Conservation (phyloP, 2,329 filamentous ascomycete species). For the Curvularia sp. region DNA sequence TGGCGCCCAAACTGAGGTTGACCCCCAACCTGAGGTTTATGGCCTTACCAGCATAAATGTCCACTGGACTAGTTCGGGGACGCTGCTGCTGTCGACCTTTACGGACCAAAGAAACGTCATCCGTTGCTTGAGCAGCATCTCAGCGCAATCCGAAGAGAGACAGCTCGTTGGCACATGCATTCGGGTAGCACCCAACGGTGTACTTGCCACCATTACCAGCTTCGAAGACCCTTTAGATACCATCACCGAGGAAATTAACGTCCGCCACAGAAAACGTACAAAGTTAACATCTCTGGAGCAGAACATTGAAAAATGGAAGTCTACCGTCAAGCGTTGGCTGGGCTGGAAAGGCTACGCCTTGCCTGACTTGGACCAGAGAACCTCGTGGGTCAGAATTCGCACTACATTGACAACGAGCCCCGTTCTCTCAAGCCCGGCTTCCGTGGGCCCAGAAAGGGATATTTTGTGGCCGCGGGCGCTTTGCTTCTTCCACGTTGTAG, state of each 20-base stretch:
- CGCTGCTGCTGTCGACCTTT: constrained; percentile 42
- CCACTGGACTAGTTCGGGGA: constrained; percentile 47
- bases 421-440: constrained; percentile 22
- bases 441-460: constrained; percentile 31
- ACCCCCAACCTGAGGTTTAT: constrained; percentile 14
- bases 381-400: constrained; percentile 45
- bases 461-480: constrained; percentile 49
- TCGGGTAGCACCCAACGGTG: constrained; percentile 47
- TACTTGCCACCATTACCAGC: constrained; percentile 40
- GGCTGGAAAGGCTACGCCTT: constrained; percentile 46
- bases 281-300: constrained; percentile 38
- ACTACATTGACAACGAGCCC: constrained; percentile 23
- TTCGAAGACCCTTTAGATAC: constrained; percentile 41
- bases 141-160: constrained; percentile 26
- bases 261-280: constrained; percentile 37
- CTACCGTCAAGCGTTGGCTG: constrained; percentile 44
- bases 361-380: constrained; percentile 31
- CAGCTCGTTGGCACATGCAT: constrained; percentile 37
- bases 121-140: constrained; percentile 28
- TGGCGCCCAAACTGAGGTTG: constrained; percentile 13
- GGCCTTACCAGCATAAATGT: constrained; percentile 44
- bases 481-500: constrained; percentile 38
- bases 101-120: constrained; percentile 36
- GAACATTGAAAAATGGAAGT: constrained; percentile 47
- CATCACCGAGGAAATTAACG: constrained; percentile 27